Percentiles rank a stretch among this genome's conserved stretches.
Conservation (phyloP, 1,284 basidiomycete genomes). For the Apiotrichum brassicae region DNA sequence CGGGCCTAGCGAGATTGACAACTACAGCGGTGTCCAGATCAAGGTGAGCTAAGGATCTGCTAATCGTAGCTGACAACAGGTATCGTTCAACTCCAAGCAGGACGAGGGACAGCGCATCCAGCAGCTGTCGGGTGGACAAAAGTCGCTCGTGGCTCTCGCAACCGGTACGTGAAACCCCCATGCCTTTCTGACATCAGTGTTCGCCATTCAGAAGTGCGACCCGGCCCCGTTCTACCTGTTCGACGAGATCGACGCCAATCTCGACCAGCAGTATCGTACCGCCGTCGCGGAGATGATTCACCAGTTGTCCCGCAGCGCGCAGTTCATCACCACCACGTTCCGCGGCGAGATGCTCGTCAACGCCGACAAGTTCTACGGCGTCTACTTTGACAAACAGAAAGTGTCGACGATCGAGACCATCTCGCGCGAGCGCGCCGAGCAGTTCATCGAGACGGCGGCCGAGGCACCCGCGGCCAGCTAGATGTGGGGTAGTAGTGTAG, state of each 20-base stretch:
- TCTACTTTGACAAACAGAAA: slow-evolving; percentile 95
- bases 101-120: slow-evolving; percentile 95
- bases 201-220: slow-evolving; percentile 98
- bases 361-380: slow-evolving; percentile 96
- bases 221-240: slow-evolving; percentile 99
- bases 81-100: slow-evolving; percentile 93
- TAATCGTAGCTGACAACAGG: neutral
- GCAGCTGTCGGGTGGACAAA: slow-evolving; percentile 95
- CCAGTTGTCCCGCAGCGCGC: slow-evolving; percentile 74
- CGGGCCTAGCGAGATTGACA: slow-evolving; percentile 72
- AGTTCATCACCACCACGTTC: slow-evolving; percentile 99
- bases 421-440: slow-evolving; percentile 39
- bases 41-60: slow-evolving; percentile 55
- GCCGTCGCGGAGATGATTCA: slow-evolving; percentile 99
- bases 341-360: slow-evolving; percentile 78
- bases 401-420: slow-evolving; percentile 55
- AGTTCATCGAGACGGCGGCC: slow-evolving; percentile 30
- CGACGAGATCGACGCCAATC: slow-evolving; percentile 98
- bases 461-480: slow-evolving; percentile 6
- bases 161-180: slow-evolving; percentile 55
- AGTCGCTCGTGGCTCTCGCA: slow-evolving; percentile 92
- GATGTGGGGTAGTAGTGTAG: neutral
- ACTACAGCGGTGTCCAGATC: slow-evolving; percentile 94
- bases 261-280: slow-evolving; percentile 95
- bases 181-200: slow-evolving; percentile 55